Percentiles rank a stretch among this genome's conserved stretches.
Evolutionary conservation across 1,139 yeast species (phyloP).

Genomic region (Candida tetrigidarum): DNA sequence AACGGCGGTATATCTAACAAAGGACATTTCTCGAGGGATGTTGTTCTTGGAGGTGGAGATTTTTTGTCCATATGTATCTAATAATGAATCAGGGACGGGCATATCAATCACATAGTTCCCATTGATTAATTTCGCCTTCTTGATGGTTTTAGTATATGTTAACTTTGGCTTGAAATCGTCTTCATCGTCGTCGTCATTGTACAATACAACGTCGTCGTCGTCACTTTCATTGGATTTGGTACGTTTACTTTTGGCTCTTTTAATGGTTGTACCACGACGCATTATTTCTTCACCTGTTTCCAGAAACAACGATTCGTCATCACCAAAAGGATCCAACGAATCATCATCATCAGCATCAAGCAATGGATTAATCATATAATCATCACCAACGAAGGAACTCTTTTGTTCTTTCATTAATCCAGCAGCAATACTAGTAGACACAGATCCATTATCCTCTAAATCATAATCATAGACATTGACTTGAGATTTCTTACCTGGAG

Average conservation of each 20-base stretch:
- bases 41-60: conserved; percentile 41
- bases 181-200: conserved; percentile 40
- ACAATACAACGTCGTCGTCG: conserved; percentile 18
- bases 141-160: conserved; percentile 51
- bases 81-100: conserved; percentile 67
- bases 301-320: conserved; percentile 48
- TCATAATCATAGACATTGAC: conserved; percentile 23
- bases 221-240: conserved; percentile 6
- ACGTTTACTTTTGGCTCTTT: conserved; percentile 23
- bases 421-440: background rate
- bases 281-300: conserved; percentile 46
- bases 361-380: conserved; percentile 45
- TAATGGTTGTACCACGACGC: conserved; percentile 39
- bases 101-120: conserved; percentile 83
- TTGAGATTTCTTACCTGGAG: conserved; percentile 31
- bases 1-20: conserved; percentile 80
- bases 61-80: conserved; percentile 55
- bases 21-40: conserved; percentile 61
- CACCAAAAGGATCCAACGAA: conserved; percentile 50
- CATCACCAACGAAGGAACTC: conserved; percentile 32
- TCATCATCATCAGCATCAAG: conserved; percentile 46
- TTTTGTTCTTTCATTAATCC: no score
- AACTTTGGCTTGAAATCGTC: conserved; percentile 48
- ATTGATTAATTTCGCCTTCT: conserved; percentile 58
- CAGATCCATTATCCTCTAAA: conserved; percentile 18